Evolutionary conservation across 257 asterid genomes (phyloP), one percentile per base, ranked within the genome.

Genomic region (Paulownia fortunei): DNA sequence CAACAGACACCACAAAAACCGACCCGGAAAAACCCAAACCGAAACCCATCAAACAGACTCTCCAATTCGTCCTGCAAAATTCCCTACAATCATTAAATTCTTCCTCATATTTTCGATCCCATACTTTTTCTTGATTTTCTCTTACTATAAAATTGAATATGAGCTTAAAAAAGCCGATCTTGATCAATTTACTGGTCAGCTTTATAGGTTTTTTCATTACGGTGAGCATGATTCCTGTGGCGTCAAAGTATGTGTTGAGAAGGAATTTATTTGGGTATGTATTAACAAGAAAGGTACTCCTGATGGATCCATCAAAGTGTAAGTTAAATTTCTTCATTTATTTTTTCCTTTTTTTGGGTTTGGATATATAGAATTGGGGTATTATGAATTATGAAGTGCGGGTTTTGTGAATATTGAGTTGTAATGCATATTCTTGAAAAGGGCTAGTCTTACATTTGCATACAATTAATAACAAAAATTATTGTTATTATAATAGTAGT

Each of bases 261-360:
- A 84, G 92, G 84, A 89, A 88, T 84, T 85, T 92, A 32, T 92
- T 86, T 78, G 96, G 97, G n/a, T 85, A 78, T 61, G 96, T 72
- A 89, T 92, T 54, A 92, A 92, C 78, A 90, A 90, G 85, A 92
- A 79, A 83, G 94, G 93, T 27, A 92, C 97, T 18, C 89, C 94
- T 54, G 87, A 87, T 52, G 97, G 97, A 77, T 82, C 94, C 76
- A 82, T 92, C 68, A 86, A 90, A 90, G 96, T 92, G 97, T 92
- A 81, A 81, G 94, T 67, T 39, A 8, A 65, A 23, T 18, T 42
- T 66, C 32, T 76, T 58, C 61, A 4, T 0, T 79, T 23, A 5
- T 23, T 44, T 19, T 37, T 26, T 54, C 0, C 0, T 11, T 24
- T 69, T 21, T 10, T 61, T 18, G 15, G 5, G 12, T 51, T 24